phyloP scores from a whole-genome alignment of 1,284 basidiomycete species.

The Sporisorium scitamineum region DNA sequence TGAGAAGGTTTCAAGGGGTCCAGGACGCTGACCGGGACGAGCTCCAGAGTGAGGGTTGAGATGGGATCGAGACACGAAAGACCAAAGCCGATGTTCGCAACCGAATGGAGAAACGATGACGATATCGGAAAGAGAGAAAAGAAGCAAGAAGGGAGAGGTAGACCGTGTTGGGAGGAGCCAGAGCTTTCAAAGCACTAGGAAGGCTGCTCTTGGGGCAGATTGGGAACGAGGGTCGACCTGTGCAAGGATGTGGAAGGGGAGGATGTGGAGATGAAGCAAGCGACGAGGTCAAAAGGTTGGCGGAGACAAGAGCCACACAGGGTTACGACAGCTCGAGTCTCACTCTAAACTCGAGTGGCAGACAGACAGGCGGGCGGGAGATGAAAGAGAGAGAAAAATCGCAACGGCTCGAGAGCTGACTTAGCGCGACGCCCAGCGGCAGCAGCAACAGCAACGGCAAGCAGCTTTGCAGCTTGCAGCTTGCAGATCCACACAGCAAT shows the following conservation, averaged over 20 bases:
- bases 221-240: slow-evolving; percentile 35
- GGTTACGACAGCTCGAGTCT: neutral
- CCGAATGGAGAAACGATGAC: too few species aligned
- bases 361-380: neutral
- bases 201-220: slow-evolving; percentile 6
- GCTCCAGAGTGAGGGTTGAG: neutral
- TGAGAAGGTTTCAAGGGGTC: neutral
- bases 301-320: slow-evolving; percentile 2
- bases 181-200: slow-evolving; percentile 39
- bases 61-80: neutral
- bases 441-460: too few species aligned
- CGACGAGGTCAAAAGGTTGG: too few species aligned
- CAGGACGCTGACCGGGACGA: slow-evolving; percentile 23
- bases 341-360: neutral
- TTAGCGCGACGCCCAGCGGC: slow-evolving; percentile 6
- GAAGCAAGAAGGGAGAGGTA: neutral
- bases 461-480: too few species aligned
- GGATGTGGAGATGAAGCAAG: slow-evolving; percentile 9
- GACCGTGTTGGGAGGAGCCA: slow-evolving; percentile 8
- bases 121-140: neutral
- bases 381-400: neutral
- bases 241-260: slow-evolving; percentile 6
- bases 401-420: neutral
- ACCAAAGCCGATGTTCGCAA: neutral
- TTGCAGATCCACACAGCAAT: slow-evolving; percentile 37